Evolutionary conservation across 1,284 basidiomycete species (phyloP), one percentile per base, ranked within the genome.

Genomic region (Pascua guehoae): DNA sequence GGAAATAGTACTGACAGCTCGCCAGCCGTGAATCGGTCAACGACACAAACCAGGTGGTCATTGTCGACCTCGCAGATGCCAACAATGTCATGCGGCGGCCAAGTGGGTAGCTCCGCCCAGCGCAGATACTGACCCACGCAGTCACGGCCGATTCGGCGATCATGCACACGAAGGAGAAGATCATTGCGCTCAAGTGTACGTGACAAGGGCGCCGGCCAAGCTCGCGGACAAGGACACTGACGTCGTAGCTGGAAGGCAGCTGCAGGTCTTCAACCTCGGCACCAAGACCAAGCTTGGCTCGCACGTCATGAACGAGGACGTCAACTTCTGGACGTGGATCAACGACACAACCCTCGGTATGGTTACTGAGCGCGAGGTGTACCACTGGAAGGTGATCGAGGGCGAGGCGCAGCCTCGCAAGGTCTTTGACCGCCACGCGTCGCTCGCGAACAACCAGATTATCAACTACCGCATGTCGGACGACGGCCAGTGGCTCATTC

Each of bases 301-400:
- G 24, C 93, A 98, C 75, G 81, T 88, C 58, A 94, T 89, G 82
- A 88, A 87, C 74, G 93, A 98, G 75, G 96, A 98, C 70, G 85
- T 98, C 60, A 86, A 90, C 44, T 99, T 97, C 80, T 99, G 96
- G 96, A 97, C 95, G 75, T 99, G 96, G 96, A 86, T 98, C 58
- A 89, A 86, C 58, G 87, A 91, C 66, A 85, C 87, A 16, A 89
- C 88, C 18, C 87, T 99, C 62, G 96, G 95, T 70, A 85, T 98
- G 79, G 96, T 98, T 72, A 98, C 95, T 41, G 93, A 97, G 61
- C 85, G 88, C 2, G 84, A 93, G 14, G 96, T 98, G 42, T 93
- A 85, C 79, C 95, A 98, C 78, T 98, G 95, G 95, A 83, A 87
- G 62, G 88, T 80, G 62, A 74, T 70, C 50, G 73, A 71, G 41